Percentiles rank a stretch among this genome's conserved stretches.
Evolutionary conservation across 73 alveolate genomes (phyloP).

Genomic region (Tetrahymena thermophila): DNA sequence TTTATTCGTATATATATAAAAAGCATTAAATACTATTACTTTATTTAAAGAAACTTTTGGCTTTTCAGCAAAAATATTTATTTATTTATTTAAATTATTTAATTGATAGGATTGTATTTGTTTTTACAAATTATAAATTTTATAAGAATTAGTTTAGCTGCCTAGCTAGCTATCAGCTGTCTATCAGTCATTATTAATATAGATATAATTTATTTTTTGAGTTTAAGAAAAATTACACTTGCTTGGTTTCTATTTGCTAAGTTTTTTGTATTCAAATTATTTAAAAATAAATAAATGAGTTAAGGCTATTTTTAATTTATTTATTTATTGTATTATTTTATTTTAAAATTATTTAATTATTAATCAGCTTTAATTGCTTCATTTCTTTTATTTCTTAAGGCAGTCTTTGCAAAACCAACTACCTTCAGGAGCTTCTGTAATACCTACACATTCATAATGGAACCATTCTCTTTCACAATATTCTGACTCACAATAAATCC

Average conservation of each 20-base stretch:
- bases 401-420: slow-evolving; percentile 77
- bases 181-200: background rate
- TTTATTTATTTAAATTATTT: too few species aligned
- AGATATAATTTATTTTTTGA: too few species aligned
- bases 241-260: background rate
- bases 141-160: background rate
- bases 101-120: background rate
- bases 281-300: background rate
- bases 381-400: background rate
- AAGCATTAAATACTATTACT: background rate
- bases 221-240: background rate
- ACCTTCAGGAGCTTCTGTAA: slow-evolving; percentile 77
- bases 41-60: background rate
- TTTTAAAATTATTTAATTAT: background rate
- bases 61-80: background rate
- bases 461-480: slow-evolving; percentile 81
- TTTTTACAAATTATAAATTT: background rate
- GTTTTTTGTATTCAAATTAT: background rate
- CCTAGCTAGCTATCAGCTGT: background rate
- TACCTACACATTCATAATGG: slow-evolving; percentile 85
- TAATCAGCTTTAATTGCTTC: background rate
- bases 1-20: too few species aligned
- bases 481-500: slow-evolving; percentile 80
- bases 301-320: background rate
- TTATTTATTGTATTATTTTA: background rate